Evolutionary conservation across 768 basidiomycete species (phyloP).

Genomic region (Wakefieldia striispora): DNA sequence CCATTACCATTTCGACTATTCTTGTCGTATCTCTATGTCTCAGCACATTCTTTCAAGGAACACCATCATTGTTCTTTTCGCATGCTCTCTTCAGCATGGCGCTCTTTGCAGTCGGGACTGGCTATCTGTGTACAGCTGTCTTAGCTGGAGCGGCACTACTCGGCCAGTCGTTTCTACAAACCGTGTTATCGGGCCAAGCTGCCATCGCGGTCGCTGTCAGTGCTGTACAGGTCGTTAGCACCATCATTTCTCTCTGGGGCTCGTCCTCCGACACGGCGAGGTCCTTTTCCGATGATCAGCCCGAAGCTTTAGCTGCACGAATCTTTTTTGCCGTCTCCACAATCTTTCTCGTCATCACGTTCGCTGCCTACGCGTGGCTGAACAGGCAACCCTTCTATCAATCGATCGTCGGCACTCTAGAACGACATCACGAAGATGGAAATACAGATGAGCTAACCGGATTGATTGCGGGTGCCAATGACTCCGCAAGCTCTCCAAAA

Average conservation of each 20-base stretch:
- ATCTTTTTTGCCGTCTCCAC: conserved; percentile 73
- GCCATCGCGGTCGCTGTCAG: conserved; percentile 83
- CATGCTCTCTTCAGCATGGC: conserved; percentile 64
- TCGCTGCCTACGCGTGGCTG: conserved; percentile 57
- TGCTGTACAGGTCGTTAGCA: conserved; percentile 67
- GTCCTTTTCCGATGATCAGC: conserved; percentile 36
- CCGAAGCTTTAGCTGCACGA: conserved; percentile 69
- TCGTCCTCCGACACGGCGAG: conserved; percentile 26
- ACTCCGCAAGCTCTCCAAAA: conserved; percentile 19
- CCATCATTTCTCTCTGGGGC: conserved; percentile 54
- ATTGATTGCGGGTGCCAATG: conserved; percentile 33
- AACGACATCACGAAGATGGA: conserved; percentile 32
- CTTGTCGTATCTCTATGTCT: conserved; percentile 60
- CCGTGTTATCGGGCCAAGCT: conserved; percentile 81
- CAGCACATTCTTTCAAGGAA: conserved; percentile 58
- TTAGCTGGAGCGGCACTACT: conserved; percentile 82
- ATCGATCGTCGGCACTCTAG: conserved; percentile 46
- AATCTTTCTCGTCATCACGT: conserved; percentile 55
- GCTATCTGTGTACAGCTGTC: conserved; percentile 75
- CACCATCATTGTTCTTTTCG: conserved; percentile 57
- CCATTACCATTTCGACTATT: conserved; percentile 49
- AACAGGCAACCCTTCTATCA: conserved; percentile 59
- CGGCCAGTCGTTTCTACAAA: conserved; percentile 69
- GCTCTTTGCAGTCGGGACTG: conserved; percentile 57
- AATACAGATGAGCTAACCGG: conserved; percentile 28